These are phyloP conservation scores for Mycena floridula DNA, from an alignment of 768 basidiomycete genomes.

Conservation along the genomic window DNA sequence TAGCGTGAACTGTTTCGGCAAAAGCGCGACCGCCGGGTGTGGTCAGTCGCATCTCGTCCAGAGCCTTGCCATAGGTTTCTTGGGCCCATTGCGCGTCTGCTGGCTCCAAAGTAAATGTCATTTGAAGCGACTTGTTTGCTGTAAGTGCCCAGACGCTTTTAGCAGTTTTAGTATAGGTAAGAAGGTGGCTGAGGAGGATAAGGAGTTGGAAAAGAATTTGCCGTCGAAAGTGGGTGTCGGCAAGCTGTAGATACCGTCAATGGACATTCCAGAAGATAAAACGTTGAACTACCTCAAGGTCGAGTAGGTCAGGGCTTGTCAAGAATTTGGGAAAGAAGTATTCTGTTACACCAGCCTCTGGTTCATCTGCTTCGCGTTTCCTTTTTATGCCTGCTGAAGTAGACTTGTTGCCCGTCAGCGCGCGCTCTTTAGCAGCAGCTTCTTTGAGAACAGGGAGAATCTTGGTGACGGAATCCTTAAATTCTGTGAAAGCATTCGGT, in stretches of 20 bases:
- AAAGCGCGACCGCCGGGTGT: conserved; percentile 74
- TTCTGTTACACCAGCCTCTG: conserved; percentile 46
- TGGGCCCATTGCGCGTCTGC: conserved; percentile 72
- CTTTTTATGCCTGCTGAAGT: conserved; percentile 45
- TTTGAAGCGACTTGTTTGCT: conserved; percentile 75
- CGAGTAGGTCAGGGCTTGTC: conserved; percentile 80
- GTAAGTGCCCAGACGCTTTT: conserved; percentile 56
- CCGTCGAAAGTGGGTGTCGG: conserved; percentile 88
- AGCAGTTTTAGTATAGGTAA: conserved; percentile 63
- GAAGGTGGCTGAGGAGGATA: conserved; percentile 70
- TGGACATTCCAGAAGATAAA: conserved; percentile 4
- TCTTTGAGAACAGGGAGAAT: conserved; percentile 78
- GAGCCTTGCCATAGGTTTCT: conserved; percentile 54
- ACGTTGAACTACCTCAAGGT: conserved; percentile 62
- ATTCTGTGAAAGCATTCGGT: conserved; percentile 49
- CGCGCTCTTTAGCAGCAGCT: conserved; percentile 82
- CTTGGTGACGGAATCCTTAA: conserved; percentile 65
- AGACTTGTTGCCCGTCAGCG: conserved; percentile 75
- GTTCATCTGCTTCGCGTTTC: conserved; percentile 58
- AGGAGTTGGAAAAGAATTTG: conserved; percentile 85
- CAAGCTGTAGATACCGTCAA: conserved; percentile 46
- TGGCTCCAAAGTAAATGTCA: conserved; percentile 72
- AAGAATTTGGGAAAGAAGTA: conserved; percentile 95
- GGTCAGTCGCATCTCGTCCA: conserved; percentile 63
- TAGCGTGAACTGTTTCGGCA: conserved; percentile 62